Percentiles rank a stretch among this genome's conserved stretches.
phyloP scores from a whole-genome alignment of 2,329 filamentous ascomycete species.

The Epichloe aotearoae region DNA sequence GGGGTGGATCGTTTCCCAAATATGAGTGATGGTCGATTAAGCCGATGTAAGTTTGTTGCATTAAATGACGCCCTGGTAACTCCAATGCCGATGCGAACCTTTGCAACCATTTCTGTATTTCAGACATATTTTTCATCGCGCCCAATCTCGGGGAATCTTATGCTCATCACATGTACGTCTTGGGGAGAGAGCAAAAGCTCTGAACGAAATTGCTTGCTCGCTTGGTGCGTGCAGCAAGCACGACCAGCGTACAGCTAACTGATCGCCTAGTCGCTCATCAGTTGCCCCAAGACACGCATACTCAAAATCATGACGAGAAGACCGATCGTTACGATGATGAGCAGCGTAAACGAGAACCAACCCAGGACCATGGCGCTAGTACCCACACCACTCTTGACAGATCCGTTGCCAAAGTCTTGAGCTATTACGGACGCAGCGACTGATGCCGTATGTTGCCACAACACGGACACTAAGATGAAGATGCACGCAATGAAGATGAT shows the following conservation, averaged over 20 bases:
- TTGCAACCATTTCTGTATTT: constrained; percentile 2
- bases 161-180: constrained; percentile 4
- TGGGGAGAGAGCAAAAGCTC: background rate
- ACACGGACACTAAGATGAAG: constrained; percentile 58
- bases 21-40: constrained; percentile 19
- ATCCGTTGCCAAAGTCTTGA: constrained; percentile 83
- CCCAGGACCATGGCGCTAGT: constrained; percentile 92
- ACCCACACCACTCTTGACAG: constrained; percentile 76
- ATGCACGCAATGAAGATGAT: constrained; percentile 74
- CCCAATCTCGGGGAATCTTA: constrained; percentile 9
- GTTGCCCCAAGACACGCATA: constrained; percentile 62
- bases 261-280: constrained; percentile 20
- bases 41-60: too few relatives aligned
- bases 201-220: background rate
- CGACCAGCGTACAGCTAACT: background rate
- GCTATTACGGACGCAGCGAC: constrained; percentile 90
- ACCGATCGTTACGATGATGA: constrained; percentile 93
- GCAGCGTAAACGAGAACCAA: constrained; percentile 88
- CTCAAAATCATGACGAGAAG: constrained; percentile 93
- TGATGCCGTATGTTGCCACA: constrained; percentile 92
- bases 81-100: constrained; percentile 21
- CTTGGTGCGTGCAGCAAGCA: background rate
- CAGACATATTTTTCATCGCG: constrained; percentile 1
- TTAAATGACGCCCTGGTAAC: constrained; percentile 14
- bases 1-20: background rate